Conservation (phyloP, 345 rosid species). For the Clausena lansium region DNA sequence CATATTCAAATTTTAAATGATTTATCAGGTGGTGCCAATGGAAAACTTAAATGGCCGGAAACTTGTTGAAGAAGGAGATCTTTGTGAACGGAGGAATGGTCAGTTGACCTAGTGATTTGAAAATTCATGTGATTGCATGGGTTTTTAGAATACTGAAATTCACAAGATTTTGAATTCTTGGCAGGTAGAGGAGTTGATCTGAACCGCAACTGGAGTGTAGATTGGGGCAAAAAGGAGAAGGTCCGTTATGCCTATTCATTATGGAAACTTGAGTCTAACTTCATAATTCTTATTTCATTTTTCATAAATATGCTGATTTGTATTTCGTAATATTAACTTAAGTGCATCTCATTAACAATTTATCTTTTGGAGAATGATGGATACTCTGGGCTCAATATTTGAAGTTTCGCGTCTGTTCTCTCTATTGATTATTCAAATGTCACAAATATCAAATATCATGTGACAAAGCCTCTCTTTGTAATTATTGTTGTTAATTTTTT, state of each 20-base stretch:
- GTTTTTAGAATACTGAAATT: constrained; percentile 6
- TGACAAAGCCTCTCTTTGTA: constrained; percentile 1
- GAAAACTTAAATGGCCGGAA: constrained; percentile 92
- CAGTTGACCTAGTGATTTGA: constrained; percentile 9
- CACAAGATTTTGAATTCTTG: constrained; percentile 11
- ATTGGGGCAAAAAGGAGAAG: constrained; percentile 99
- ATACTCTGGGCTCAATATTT: not conserved
- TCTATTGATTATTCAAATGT: not conserved
- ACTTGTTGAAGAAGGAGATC: constrained; percentile 90
- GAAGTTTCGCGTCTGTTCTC: not conserved
- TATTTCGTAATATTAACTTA: not conserved
- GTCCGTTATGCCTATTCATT: constrained; percentile 29
- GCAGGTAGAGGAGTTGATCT: constrained; percentile 98
- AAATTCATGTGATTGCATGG: constrained; percentile 3
- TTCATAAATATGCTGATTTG: not conserved
- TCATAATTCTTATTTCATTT: not conserved
- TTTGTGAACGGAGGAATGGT: constrained; percentile 98
- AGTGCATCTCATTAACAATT: not conserved
- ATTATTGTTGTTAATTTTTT: constrained; percentile 10
- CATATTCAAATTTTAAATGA: constrained; percentile 14
- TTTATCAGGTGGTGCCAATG: constrained; percentile 79
- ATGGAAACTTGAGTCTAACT: not conserved
- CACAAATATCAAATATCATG: too few relatives aligned
- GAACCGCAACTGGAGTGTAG: constrained; percentile 97
- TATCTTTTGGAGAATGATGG: not conserved